Evolutionary conservation across 208 protist species (phyloP).

Genomic region (Phytomonas francai): DNA sequence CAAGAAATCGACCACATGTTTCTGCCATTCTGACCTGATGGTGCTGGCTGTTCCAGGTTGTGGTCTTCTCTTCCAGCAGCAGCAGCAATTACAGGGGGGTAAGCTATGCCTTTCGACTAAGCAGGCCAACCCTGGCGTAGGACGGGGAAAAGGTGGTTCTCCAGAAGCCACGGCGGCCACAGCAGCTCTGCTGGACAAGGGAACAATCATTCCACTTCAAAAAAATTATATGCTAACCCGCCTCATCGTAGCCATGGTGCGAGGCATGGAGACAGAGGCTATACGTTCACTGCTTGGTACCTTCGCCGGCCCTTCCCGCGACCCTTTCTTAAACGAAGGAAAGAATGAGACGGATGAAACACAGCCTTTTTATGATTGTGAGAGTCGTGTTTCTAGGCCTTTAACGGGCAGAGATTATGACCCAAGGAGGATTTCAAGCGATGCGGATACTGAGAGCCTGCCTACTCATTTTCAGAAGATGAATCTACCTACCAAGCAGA

Average conservation of each 20-base stretch:
- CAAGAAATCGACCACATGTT: neutral
- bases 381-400: neutral
- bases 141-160: neutral
- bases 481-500: neutral
- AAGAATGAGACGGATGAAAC: neutral
- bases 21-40: neutral
- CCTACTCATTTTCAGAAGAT: neutral
- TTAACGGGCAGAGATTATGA: neutral
- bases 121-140: neutral
- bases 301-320: slow-evolving; percentile 8
- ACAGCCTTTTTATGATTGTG: neutral
- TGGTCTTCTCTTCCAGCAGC: neutral
- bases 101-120: neutral
- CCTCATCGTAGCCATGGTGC: slow-evolving; percentile 42
- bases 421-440: neutral
- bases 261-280: slow-evolving; percentile 18
- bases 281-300: slow-evolving; percentile 24
- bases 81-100: neutral
- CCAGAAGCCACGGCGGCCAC: slow-evolving; percentile 7
- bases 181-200: slow-evolving; percentile 28
- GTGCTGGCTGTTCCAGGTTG: neutral
- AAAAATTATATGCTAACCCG: slow-evolving; percentile 46
- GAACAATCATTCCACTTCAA: slow-evolving; percentile 27
- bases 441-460: neutral
- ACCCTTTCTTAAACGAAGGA: neutral